Base-by-base conservation (phyloP, 805 yeast genomes). In the Candida endomychidarum region DNA sequence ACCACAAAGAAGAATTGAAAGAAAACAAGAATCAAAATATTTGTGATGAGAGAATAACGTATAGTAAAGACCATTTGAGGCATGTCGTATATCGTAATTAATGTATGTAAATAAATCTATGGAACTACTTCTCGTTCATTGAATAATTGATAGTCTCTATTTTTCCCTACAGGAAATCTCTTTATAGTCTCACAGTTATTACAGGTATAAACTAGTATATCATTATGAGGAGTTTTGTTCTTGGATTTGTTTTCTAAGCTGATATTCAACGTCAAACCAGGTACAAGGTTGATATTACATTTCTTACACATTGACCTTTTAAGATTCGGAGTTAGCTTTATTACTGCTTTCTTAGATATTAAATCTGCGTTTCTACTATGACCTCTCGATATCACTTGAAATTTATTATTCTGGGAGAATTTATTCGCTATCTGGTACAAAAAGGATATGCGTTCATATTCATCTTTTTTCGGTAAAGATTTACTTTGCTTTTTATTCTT, bases 271-370 rank as follows among this genome's bases (percentile, higher is more conserved):
- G 72, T 69, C 12, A 65, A 37, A 0, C 81, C 83, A 0, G 83
- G 78, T 1, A 77, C 51, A 45, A 75, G 61, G 8, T 74, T 44
- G 7, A 78, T 57, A 32, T 74, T 61, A 58, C 96, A 88, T 25
- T 61, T 63, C 50, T 86, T 86, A 60, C 96, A 88, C 11, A 81
- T 54, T 0, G 74, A 68, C 48, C 95, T 67, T 58, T 88, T 88
- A 8, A 87, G 47, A 24, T 62, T 60, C 0, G 90, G 89, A 27
- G 83, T 73, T 20, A 83, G 55, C 45, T 82, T 75, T 15, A 81
- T 55, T 12, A 85, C 90, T 2, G 80, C 75, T 52, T 81, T 83
- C 54, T 83, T 81, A 7, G 86, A 74, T 7, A 86, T 82, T 7
- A 76, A 51, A 40, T 75, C 80, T 60, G 83, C 61, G 26, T 75